Percentiles rank a stretch among this genome's conserved stretches.
Evolutionary conservation across 345 rosid species (phyloP).

Genomic region (Populus davidiana): DNA sequence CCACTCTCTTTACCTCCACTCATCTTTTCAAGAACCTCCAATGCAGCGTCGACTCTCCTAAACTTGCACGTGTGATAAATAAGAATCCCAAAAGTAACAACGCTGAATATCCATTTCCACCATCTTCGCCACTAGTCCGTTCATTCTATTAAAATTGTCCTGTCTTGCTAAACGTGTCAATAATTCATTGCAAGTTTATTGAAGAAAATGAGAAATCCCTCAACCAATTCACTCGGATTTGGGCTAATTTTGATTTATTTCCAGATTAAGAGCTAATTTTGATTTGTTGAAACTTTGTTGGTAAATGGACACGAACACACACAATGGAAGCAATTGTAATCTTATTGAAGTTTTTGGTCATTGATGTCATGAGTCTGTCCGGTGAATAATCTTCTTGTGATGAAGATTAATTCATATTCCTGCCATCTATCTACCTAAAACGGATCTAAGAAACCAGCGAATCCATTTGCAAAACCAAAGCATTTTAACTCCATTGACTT

Average conservation of each 20-base stretch:
- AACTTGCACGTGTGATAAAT: slow-evolving; percentile 59
- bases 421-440: not conserved
- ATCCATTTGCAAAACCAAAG: too few relatives aligned
- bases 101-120: slow-evolving; percentile 44
- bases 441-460: not conserved
- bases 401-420: not conserved
- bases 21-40: slow-evolving; percentile 54
- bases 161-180: slow-evolving; percentile 52
- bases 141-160: slow-evolving; percentile 50
- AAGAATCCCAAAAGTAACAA: slow-evolving; percentile 63
- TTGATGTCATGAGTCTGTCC: not conserved
- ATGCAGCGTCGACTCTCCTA: slow-evolving; percentile 58
- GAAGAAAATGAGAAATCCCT: slow-evolving; percentile 43
- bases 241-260: too few relatives aligned
- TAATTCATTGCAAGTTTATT: slow-evolving; percentile 54
- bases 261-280: too few relatives aligned
- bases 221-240: slow-evolving; percentile 35
- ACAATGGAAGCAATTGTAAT: not conserved
- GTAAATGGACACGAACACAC: not conserved
- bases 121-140: slow-evolving; percentile 51
- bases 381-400: too few relatives aligned
- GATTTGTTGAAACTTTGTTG: too few relatives aligned
- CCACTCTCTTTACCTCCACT: slow-evolving; percentile 27
- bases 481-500: too few relatives aligned
- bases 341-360: not conserved